phyloP scores from a whole-genome alignment of 805 yeast genomes.

The Pichia deserticola region DNA sequence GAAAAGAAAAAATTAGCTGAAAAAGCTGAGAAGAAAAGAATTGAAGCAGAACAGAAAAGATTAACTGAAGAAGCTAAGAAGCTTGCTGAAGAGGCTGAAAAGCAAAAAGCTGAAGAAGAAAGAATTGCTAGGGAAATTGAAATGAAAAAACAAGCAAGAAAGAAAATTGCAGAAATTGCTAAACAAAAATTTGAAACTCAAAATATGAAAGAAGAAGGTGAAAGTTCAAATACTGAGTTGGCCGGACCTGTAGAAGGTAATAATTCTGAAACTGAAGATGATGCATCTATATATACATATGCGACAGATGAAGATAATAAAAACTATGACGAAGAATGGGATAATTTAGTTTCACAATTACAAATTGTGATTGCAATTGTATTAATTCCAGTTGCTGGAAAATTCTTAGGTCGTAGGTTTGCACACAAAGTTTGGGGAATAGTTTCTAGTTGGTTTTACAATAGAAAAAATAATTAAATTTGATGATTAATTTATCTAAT shows the following conservation, averaged over 20 bases:
- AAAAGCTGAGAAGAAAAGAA: neutral
- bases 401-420: constrained; percentile 54
- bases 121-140: neutral
- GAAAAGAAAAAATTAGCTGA: constrained; percentile 1
- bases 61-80: neutral
- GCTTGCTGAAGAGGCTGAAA: neutral
- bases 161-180: neutral
- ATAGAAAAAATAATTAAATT: neutral
- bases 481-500: neutral
- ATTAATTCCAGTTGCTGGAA: constrained; percentile 59
- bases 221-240: neutral
- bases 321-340: constrained; percentile 59
- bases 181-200: neutral
- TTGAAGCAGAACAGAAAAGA: neutral
- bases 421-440: constrained; percentile 34
- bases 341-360: constrained; percentile 55
- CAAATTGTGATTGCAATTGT: constrained; percentile 51
- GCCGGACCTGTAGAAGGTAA: neutral
- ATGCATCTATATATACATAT: constrained; percentile 25
- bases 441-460: constrained; percentile 19
- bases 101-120: neutral
- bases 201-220: neutral
- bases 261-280: constrained; percentile 10
- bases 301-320: constrained; percentile 22
- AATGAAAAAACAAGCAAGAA: neutral